phyloP scores from a whole-genome alignment of 805 yeast species.

The Sugiyamaella chiloensis region DNA sequence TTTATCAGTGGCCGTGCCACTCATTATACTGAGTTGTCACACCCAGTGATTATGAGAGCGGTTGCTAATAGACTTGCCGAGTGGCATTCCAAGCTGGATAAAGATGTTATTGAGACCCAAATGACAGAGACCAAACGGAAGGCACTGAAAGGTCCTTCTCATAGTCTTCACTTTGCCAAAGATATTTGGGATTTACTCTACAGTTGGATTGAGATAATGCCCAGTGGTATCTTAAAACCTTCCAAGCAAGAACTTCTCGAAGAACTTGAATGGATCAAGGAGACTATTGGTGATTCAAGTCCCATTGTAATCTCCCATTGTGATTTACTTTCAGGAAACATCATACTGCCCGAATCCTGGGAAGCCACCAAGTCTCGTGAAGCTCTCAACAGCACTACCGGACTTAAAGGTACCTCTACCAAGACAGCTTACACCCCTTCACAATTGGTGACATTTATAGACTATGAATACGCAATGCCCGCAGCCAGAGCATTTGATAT shows the following conservation, averaged over 20 bases:
- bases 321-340: constrained; percentile 71
- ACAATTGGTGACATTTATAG: constrained; percentile 54
- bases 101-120: constrained; percentile 41
- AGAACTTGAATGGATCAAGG: constrained; percentile 57
- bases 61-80: constrained; percentile 67
- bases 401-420: background rate
- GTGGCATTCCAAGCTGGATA: constrained; percentile 57
- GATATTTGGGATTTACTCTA: constrained; percentile 59
- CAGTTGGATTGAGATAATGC: constrained; percentile 63
- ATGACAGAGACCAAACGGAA: constrained; percentile 35
- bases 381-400: background rate
- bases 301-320: constrained; percentile 60
- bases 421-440: constrained; percentile 13
- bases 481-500: constrained; percentile 87
- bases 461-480: constrained; percentile 93
- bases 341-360: constrained; percentile 52
- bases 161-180: constrained; percentile 22
- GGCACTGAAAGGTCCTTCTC: constrained; percentile 35
- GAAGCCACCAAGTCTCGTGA: constrained; percentile 9
- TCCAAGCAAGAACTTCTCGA: constrained; percentile 40
- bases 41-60: constrained; percentile 47
- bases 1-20: constrained; percentile 63
- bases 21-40: constrained; percentile 50
- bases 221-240: constrained; percentile 40
- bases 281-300: constrained; percentile 35